A percentile compares a stretch with the other conserved stretches of the same genome.
phyloP scores from a whole-genome alignment of 441 rosid species.

The Syzygium syzygioides region DNA sequence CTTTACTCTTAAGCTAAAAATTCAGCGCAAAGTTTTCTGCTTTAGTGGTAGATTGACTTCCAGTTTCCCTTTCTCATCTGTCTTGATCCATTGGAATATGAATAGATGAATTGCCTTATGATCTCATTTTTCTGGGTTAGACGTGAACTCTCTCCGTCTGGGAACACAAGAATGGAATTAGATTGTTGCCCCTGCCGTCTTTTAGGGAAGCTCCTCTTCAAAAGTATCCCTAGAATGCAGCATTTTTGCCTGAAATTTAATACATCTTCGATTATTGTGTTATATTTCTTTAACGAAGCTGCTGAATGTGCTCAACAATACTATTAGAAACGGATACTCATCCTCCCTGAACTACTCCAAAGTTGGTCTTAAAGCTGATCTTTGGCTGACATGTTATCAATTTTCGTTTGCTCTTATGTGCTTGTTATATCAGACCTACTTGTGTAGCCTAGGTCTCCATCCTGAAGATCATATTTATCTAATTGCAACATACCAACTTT shows the following conservation, averaged over 20 bases:
- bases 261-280: neutral
- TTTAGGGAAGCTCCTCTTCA: neutral
- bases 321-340: neutral
- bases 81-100: neutral
- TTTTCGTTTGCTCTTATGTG: neutral
- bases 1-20: neutral
- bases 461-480: neutral
- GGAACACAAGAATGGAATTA: neutral
- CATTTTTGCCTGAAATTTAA: neutral
- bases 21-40: neutral
- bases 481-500: neutral
- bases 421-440: neutral
- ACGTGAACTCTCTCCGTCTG: neutral
- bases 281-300: neutral
- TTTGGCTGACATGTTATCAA: neutral
- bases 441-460: neutral
- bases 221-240: neutral
- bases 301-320: neutral
- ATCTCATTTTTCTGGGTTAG: neutral
- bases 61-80: neutral
- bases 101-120: neutral
- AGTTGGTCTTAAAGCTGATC: neutral
- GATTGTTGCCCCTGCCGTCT: neutral
- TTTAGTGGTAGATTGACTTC: neutral
- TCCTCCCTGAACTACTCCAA: neutral